These are phyloP conservation scores for Suillus ampliporus DNA, from an alignment of 768 basidiomycete species.

Conservation along the genomic window DNA sequence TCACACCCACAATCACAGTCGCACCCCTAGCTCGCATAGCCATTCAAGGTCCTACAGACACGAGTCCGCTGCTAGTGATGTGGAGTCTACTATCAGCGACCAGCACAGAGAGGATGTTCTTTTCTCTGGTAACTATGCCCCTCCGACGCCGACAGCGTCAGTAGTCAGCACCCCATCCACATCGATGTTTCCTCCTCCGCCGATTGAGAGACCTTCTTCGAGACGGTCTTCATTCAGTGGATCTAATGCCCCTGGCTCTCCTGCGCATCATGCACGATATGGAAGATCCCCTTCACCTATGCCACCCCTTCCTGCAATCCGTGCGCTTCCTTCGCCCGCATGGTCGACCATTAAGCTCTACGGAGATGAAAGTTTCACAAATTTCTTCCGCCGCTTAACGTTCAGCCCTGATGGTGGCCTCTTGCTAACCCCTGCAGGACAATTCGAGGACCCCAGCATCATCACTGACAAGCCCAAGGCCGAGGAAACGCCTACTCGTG, in stretches of 20 bases:
- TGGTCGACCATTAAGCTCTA: constrained; percentile 84
- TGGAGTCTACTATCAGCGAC: constrained; percentile 68
- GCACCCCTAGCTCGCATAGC: constrained; percentile 68
- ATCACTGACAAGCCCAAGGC: constrained; percentile 35
- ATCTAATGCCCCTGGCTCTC: constrained; percentile 80
- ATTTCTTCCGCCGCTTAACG: constrained; percentile 92
- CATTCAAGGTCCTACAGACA: constrained; percentile 68
- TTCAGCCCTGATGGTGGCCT: constrained; percentile 96
- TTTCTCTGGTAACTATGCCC: constrained; percentile 40
- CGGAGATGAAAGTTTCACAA: constrained; percentile 93
- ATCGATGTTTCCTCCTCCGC: constrained; percentile 47
- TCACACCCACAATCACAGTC: constrained; percentile 64
- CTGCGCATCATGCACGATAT: constrained; percentile 61
- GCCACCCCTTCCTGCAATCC: constrained; percentile 93
- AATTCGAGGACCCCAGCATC: constrained; percentile 91
- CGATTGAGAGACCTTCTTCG: constrained; percentile 68
- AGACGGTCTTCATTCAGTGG: constrained; percentile 73
- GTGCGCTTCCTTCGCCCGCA: constrained; percentile 63
- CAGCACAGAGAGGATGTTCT: constrained; percentile 51
- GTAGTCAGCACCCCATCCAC: constrained; percentile 69
- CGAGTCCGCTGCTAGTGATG: constrained; percentile 78
- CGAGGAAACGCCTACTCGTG: constrained; percentile 54
- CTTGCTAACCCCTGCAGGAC: constrained; percentile 93
- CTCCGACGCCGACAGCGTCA: constrained; percentile 70
- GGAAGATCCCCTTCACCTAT: constrained; percentile 88